These are phyloP conservation scores for Fusarium begoniae DNA, from an alignment of 2,329 filamentous ascomycete species.

Conservation along the genomic window DNA sequence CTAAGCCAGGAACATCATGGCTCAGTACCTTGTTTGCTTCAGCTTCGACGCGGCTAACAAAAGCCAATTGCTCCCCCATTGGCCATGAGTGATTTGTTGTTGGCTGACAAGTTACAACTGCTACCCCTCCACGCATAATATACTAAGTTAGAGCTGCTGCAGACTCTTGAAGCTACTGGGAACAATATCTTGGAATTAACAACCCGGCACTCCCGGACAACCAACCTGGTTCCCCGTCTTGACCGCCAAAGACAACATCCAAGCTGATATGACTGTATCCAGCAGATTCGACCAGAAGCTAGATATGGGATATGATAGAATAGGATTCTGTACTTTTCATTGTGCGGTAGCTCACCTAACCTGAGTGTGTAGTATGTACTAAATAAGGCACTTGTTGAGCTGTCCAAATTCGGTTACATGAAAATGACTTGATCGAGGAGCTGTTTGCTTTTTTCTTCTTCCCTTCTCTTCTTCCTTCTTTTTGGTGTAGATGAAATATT, in stretches of 20 bases:
- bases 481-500: not conserved
- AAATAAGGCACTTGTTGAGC: constrained; percentile 22
- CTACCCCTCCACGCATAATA: not conserved
- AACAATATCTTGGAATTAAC: constrained; percentile 16
- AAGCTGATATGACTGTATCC: not conserved
- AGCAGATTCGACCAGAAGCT: not conserved
- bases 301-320: not conserved
- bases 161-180: constrained; percentile 5
- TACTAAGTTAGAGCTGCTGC: not conserved
- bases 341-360: not conserved
- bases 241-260: constrained; percentile 29
- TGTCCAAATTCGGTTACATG: constrained; percentile 34
- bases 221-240: constrained; percentile 28
- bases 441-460: constrained; percentile 7
- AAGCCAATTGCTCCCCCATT: constrained; percentile 29
- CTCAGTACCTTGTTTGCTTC: not conserved
- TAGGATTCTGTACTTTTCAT: not conserved
- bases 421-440: constrained; percentile 31
- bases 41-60: constrained; percentile 7
- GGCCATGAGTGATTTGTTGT: constrained; percentile 33
- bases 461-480: not conserved
- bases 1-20: constrained; percentile 32
- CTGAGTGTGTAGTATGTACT: not conserved
- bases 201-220: constrained; percentile 18
- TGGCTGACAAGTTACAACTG: constrained; percentile 2